phyloP scores from a whole-genome alignment of 257 asterid genomes.

The Handroanthus guayacan region DNA sequence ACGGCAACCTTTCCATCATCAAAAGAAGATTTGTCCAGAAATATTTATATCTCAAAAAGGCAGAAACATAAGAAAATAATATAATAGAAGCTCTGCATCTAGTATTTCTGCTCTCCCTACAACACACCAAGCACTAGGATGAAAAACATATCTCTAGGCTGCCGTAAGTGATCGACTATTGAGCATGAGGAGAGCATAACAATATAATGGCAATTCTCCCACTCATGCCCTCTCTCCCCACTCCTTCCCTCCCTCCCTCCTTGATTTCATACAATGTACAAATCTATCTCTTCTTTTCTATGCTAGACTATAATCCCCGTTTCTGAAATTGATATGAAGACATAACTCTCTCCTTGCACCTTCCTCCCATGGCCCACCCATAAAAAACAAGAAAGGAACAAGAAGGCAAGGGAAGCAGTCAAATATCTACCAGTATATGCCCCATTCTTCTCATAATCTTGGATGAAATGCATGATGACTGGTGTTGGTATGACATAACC shows the following conservation, averaged over 20 bases:
- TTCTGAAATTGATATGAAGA: background rate
- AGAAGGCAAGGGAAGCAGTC: slow-evolving; percentile 9
- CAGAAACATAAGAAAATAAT: background rate
- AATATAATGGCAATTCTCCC: background rate
- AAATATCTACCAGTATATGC: slow-evolving; percentile 71
- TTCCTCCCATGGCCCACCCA: background rate
- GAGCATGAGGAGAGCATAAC: background rate
- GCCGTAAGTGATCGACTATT: background rate
- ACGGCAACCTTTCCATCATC: background rate
- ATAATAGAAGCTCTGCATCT: background rate
- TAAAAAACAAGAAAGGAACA: background rate
- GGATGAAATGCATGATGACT: slow-evolving; percentile 89
- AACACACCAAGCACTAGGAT: background rate
- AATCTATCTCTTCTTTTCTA: background rate
- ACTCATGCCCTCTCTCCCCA: background rate
- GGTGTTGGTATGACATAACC: slow-evolving; percentile 99
- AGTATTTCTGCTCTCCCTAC: background rate
- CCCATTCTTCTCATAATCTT: slow-evolving; percentile 89
- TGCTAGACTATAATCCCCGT: background rate
- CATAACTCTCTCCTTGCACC: background rate
- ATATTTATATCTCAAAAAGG: background rate
- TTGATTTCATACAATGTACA: too few relatives aligned
- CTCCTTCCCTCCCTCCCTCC: background rate
- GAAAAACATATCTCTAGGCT: background rate
- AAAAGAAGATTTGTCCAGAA: background rate